Conservation (phyloP, 1,284 basidiomycete genomes). For the Microbotryum intermedium region DNA sequence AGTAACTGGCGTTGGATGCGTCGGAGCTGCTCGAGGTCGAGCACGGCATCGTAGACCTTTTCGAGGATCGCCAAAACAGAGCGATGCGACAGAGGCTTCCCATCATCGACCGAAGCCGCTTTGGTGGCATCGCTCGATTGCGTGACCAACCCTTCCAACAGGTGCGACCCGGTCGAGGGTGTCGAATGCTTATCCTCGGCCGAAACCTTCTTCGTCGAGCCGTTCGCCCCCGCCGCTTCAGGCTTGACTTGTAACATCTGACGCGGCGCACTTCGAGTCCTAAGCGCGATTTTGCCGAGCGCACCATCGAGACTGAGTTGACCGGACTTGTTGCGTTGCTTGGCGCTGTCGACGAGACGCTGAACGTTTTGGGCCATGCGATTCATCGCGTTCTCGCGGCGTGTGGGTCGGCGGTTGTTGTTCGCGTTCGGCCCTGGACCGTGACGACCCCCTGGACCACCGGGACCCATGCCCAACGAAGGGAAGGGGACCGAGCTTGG, state of each 20-base stretch:
- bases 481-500: slow-evolving; percentile 1
- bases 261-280: slow-evolving; percentile 88
- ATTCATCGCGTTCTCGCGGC: slow-evolving; percentile 88
- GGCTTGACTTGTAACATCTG: slow-evolving; percentile 82
- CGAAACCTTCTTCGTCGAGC: neutral
- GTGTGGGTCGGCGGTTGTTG: slow-evolving; percentile 33
- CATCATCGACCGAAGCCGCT: slow-evolving; percentile 3
- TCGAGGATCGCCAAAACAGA: slow-evolving; percentile 74
- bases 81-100: slow-evolving; percentile 59
- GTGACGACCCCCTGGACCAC: neutral
- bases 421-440: neutral
- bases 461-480: neutral
- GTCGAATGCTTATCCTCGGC: neutral
- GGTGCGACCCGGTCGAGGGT: slow-evolving; percentile 16
- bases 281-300: slow-evolving; percentile 81
- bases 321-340: slow-evolving; percentile 47
- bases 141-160: slow-evolving; percentile 23
- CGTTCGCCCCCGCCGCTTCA: slow-evolving; percentile 1
- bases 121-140: neutral
- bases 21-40: slow-evolving; percentile 77
- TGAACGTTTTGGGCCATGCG: slow-evolving; percentile 97
- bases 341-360: slow-evolving; percentile 85
- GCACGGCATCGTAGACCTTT: slow-evolving; percentile 71
- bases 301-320: slow-evolving; percentile 70
- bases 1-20: slow-evolving; percentile 58